Conservation (phyloP, 805 yeast genomes). For the Brettanomyces custersianus region DNA sequence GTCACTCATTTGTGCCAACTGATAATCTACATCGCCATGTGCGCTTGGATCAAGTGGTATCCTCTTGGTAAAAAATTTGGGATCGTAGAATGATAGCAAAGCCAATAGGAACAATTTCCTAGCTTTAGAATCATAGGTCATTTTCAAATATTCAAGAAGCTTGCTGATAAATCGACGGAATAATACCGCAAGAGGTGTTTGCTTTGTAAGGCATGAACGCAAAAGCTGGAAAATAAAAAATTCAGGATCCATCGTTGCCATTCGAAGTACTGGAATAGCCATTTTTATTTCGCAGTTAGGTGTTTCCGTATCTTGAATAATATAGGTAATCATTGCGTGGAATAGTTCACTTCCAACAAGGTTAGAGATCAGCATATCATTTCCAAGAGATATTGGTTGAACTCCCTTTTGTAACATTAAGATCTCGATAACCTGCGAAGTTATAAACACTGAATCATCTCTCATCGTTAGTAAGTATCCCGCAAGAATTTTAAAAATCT, state of each 20-base stretch:
- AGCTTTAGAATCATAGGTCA: constrained; percentile 66
- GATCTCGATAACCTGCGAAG: constrained; percentile 47
- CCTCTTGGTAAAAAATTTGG: constrained; percentile 4
- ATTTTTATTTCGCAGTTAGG: constrained; percentile 33
- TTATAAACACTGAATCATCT: constrained; percentile 56
- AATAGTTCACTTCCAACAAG: constrained; percentile 38
- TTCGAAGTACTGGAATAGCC: constrained; percentile 29
- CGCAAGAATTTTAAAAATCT: constrained; percentile 40
- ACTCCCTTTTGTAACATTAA: constrained; percentile 25
- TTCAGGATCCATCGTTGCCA: constrained; percentile 28
- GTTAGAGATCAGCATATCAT: constrained; percentile 12
- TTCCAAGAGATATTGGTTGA: constrained; percentile 14
- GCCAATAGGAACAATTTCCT: constrained; percentile 40
- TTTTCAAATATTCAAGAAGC: constrained; percentile 25
- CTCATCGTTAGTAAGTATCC: constrained; percentile 52
- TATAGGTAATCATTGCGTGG: constrained; percentile 31
- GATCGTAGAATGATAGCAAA: constrained; percentile 22
- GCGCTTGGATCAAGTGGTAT: constrained; percentile 1
- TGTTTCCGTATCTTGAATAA: constrained; percentile 34
- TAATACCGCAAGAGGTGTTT: constrained; percentile 6
- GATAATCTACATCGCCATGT: constrained; percentile 13
- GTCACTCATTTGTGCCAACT: constrained; percentile 19
- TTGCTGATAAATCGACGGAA: constrained; percentile 16
- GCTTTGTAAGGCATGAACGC: constrained; percentile 5
- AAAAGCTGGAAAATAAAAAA: constrained; percentile 20